A percentile compares a stretch with the other conserved stretches of the same genome.
These are phyloP conservation scores for Aspergillus sp. DNA, from an alignment of 2,329 filamentous ascomycete species.

Conservation along the genomic window DNA sequence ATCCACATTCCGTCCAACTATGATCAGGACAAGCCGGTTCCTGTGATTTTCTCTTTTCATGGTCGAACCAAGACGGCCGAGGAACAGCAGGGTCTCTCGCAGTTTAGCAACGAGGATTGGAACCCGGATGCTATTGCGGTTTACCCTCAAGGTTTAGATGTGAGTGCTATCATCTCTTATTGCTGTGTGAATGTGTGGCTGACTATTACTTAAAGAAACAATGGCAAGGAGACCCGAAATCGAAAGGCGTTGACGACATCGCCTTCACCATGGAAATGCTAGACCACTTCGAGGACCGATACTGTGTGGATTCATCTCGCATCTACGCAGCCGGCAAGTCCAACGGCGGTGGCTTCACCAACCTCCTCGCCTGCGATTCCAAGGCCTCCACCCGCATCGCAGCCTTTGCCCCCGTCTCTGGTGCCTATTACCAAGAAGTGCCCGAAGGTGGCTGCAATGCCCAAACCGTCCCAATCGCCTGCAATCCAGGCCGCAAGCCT, in stretches of 20 bases:
- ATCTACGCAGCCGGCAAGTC: conserved; percentile 50
- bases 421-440: conserved; percentile 38
- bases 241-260: conserved; percentile 38
- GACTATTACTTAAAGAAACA: too few species aligned
- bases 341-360: conserved; percentile 51
- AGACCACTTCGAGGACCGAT: conserved; percentile 30
- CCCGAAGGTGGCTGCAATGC: conserved; percentile 14
- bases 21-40: conserved; percentile 27
- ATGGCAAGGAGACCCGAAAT: neutral
- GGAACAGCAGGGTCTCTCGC: conserved; percentile 39
- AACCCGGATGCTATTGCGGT: conserved; percentile 42
- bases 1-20: conserved; percentile 29
- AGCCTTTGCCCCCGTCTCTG: conserved; percentile 47
- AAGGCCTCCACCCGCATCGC: conserved; percentile 40
- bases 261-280: conserved; percentile 43
- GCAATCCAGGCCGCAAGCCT: conserved; percentile 19
- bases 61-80: conserved; percentile 34
- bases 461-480: conserved; percentile 13
- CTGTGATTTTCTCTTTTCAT: conserved; percentile 48
- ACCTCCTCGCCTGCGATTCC: conserved; percentile 44
- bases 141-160: conserved; percentile 40
- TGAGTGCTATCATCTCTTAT: too few species aligned
- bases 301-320: conserved; percentile 42
- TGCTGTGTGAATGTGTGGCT: too few species aligned
- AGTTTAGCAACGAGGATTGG: conserved; percentile 41